A percentile compares a stretch with the other conserved stretches of the same genome.
Evolutionary conservation across 768 basidiomycete species (phyloP).

Genomic region (Agaricus blazei): DNA sequence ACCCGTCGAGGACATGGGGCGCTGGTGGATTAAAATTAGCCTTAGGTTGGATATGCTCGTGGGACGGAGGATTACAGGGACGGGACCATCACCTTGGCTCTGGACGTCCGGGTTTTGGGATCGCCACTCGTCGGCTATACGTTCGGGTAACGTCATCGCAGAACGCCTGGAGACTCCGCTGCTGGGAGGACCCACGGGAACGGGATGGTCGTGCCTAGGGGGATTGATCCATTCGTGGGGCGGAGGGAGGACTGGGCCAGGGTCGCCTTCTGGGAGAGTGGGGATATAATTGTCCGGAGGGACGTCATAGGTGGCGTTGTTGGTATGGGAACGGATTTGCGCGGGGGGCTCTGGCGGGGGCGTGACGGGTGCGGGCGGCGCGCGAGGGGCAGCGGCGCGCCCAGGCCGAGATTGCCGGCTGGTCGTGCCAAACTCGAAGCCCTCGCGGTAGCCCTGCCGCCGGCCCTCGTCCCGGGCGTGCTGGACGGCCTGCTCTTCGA

Average conservation of each 20-base stretch:
- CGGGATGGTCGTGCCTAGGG: neutral
- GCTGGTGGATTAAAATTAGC: neutral
- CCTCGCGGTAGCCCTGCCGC: conserved; percentile 46
- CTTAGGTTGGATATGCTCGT: neutral
- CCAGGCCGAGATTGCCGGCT: neutral
- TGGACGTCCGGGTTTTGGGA: conserved; percentile 21
- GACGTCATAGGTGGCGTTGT: conserved; percentile 20
- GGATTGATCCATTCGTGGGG: conserved; percentile 37
- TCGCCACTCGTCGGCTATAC: conserved; percentile 28
- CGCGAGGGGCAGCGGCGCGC: no score
- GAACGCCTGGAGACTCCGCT: no score
- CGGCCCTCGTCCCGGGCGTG: conserved; percentile 51
- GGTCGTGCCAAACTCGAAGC: conserved; percentile 25
- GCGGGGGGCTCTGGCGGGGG: conserved; percentile 4
- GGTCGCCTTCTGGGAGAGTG: conserved; percentile 26
- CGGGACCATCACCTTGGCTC: conserved; percentile 5
- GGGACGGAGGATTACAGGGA: neutral
- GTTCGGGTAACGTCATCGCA: conserved; percentile 17
- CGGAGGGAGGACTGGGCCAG: conserved; percentile 40
- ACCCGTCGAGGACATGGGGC: conserved; percentile 4
- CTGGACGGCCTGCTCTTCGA: conserved; percentile 42
- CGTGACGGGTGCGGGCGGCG: neutral
- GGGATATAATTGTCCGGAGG: conserved; percentile 52
- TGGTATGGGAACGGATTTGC: conserved; percentile 5
- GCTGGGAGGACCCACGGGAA: neutral